Evolutionary conservation across 2,329 filamentous ascomycete species (phyloP), one percentile per base, ranked within the genome.

Genomic region (Alternaria atra): DNA sequence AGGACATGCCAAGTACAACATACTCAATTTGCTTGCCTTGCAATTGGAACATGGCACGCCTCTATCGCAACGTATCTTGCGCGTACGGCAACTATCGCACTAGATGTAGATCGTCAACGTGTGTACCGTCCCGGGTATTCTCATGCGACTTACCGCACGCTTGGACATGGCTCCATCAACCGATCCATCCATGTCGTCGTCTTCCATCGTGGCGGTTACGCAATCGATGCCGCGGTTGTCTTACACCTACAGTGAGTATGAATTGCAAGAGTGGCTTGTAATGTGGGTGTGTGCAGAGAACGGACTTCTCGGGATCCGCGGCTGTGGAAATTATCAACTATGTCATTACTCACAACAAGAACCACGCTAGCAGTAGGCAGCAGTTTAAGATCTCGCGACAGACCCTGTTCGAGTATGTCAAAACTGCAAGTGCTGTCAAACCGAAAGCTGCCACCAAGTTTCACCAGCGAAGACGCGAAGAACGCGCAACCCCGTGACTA

Each of bases 41-140:
- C 77, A 79, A 43, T 77, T 78, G 2, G 77, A 78, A 46, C 77
- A 79, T 34, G 77, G 77, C 2, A 67, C 64, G 8, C 46, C 48
- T 64, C 75, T 65, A 46, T 79, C 75, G 55, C 76, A 78, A 23
- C 73, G 72, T 40, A 78, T 77, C 58, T 78, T 78, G 25, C 76
- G 65, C 12, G 71, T 73, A 44, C 76, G 68, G 52, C 76, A 78
- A 9, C 69, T 70, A 55, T 78, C 75, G 52, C 76, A 78, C 76
- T 78, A 58, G 34, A 35, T 48, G 35, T 35, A 27, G 50, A 46
- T 61, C 30, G 55, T 63, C 54, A 66, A 48, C 10, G 25, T 27
- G 27, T 52, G 40, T 6, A n/a, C 32, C 32, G 17, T 30, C 61
- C 7, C 29, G 23, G 29, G 42, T 37, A 48, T 15, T 20, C 34